phyloP scores from a whole-genome alignment of 1,139 yeast species.

The Meyerozyma sp. region DNA sequence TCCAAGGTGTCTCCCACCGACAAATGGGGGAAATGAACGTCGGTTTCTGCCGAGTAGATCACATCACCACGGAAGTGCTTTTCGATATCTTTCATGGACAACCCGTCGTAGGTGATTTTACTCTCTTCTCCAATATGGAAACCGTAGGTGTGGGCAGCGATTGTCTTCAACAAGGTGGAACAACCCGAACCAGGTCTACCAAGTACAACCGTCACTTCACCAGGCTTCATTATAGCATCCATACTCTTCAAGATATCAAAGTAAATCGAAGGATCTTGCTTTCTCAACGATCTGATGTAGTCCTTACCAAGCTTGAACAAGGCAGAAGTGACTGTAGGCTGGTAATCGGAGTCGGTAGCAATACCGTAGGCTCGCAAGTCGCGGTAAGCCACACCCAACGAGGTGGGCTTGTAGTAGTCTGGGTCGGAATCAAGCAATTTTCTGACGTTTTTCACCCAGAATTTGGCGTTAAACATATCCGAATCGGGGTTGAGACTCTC shows the following conservation, averaged over 20 bases:
- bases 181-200: constrained; percentile 89
- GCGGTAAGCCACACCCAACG: constrained; percentile 65
- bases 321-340: constrained; percentile 60
- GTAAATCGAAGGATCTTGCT: constrained; percentile 10
- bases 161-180: constrained; percentile 67
- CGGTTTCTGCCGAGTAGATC: constrained; percentile 23
- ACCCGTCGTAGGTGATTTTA: constrained; percentile 30
- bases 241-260: constrained; percentile 61
- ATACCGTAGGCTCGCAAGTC: constrained; percentile 68
- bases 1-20: constrained; percentile 23
- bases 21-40: constrained; percentile 22
- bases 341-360: constrained; percentile 77
- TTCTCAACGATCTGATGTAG: constrained; percentile 13
- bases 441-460: constrained; percentile 71
- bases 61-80: constrained; percentile 28
- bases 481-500: constrained; percentile 30
- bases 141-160: constrained; percentile 69
- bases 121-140: constrained; percentile 54
- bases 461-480: constrained; percentile 54
- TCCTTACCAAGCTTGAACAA: constrained; percentile 17
- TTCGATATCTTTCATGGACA: constrained; percentile 21
- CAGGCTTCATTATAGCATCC: constrained; percentile 65
- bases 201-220: constrained; percentile 69
- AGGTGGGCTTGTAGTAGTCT: constrained; percentile 58
- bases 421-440: constrained; percentile 52